Conservation (phyloP, 805 yeast species). For the Pichia californica region DNA sequence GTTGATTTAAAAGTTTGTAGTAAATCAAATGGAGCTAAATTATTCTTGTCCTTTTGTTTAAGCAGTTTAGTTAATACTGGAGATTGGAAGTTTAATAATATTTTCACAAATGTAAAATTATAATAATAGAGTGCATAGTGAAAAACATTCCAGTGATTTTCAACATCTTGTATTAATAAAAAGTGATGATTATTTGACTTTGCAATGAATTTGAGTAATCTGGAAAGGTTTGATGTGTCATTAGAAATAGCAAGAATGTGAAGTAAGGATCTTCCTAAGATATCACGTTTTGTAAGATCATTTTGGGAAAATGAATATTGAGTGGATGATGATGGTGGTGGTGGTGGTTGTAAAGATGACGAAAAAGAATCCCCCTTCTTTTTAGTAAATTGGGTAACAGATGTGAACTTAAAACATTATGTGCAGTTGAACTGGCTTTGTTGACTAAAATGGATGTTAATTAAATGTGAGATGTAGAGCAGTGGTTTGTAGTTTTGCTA, state of each 20-base stretch:
- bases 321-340: too few species aligned
- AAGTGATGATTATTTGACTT: slow-evolving; percentile 38
- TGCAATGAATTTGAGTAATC: slow-evolving; percentile 32
- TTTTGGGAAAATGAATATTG: slow-evolving; percentile 24
- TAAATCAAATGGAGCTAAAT: slow-evolving; percentile 67
- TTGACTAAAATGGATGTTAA: not conserved
- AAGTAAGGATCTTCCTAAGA: slow-evolving; percentile 60
- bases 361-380: slow-evolving; percentile 13
- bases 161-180: slow-evolving; percentile 48
- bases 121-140: slow-evolving; percentile 63
- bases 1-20: slow-evolving; percentile 25
- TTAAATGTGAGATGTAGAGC: too few species aligned
- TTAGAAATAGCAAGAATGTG: slow-evolving; percentile 50
- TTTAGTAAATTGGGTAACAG: slow-evolving; percentile 2
- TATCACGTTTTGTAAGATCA: slow-evolving; percentile 47
- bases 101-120: slow-evolving; percentile 47
- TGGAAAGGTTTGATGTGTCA: slow-evolving; percentile 38
- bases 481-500: too few species aligned
- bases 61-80: slow-evolving; percentile 28
- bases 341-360: too few species aligned
- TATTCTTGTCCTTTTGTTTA: slow-evolving; percentile 60
- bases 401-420: slow-evolving; percentile 16
- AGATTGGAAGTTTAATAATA: slow-evolving; percentile 26
- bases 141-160: slow-evolving; percentile 76
- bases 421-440: not conserved